Evolutionary conservation across 768 basidiomycete genomes (phyloP), one percentile per base, ranked within the genome.

Genomic region (Lentinus tigrinus): DNA sequence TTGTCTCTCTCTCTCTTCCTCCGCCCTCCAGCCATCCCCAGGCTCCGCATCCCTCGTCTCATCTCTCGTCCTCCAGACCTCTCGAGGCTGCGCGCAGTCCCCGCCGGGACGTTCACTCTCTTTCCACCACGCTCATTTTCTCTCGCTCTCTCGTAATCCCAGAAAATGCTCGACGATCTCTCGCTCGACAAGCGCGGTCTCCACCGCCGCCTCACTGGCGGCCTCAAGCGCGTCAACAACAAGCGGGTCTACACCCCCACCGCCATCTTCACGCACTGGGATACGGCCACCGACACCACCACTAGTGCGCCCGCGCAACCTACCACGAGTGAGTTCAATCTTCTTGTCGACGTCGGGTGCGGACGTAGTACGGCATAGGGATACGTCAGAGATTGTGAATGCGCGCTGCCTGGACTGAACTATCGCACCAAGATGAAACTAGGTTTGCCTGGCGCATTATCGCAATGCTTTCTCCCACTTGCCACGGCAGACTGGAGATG

Each of bases 191-290:
- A 61, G 47, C 57, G 57, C 40, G 58, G 42, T 37, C 47, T 56
- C 38, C 63, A 65, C 49, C 63, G 58, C 47, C 60, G 63, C 47
- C 27, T 60, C 26, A 47, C 48, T 21, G 56, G 48, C 38, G 60
- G 60, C 13, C 42, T 53, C 27, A 42, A 43, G 36, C 52, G 56
- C 7, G 36, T 62, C 1, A 58, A 57, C 1, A 58, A 57, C 53
- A 62, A 62, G n/a, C 61, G 59, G 34, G 54, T 56, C 39, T 61
- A 28, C 38, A 44, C 47, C 40, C 60, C 60, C 24, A 61, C 60
- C 0, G 60, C 55, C 21, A 46, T 57, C 16, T 61, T 53, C 26
- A 43, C 48, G 14, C 39, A 39, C 27, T 6, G 11, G 31, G 31
- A 6, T 31, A 31, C 31, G 1, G 11, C 27, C 8, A 14, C 53